These are phyloP conservation scores for Erysimum pusillum DNA, from an alignment of 441 rosid genomes.

Conservation along the genomic window DNA sequence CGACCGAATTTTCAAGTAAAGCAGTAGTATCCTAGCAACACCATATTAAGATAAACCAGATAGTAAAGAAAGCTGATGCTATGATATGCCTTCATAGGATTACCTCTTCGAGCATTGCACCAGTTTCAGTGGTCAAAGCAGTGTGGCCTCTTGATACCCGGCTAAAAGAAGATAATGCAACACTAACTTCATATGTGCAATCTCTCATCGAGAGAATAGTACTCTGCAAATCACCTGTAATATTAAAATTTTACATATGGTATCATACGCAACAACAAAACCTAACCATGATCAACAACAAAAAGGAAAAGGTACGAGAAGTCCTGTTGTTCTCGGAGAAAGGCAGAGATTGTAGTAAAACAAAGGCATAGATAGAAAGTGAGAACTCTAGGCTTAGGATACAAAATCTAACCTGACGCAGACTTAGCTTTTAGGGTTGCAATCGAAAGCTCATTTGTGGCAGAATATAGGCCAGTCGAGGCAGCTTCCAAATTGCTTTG, in stretches of 20 bases:
- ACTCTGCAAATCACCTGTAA: conserved; percentile 84
- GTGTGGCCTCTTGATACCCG: conserved; percentile 86
- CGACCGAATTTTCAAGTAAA: conserved; percentile 9
- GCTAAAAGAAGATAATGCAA: conserved; percentile 79
- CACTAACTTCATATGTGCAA: conserved; percentile 87
- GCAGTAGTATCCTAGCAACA: conserved; percentile 32
- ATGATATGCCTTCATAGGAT: conserved; percentile 25
- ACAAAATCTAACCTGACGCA: conserved; percentile 76
- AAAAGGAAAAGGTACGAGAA: conserved; percentile 30
- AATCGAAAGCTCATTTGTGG: conserved; percentile 76
- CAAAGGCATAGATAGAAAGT: conserved; percentile 24
- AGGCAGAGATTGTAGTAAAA: conserved; percentile 28
- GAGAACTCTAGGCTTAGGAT: conserved; percentile 34
- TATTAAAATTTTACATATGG: conserved; percentile 28
- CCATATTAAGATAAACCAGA: conserved; percentile 26
- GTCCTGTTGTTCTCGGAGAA: conserved; percentile 10
- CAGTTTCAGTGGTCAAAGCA: conserved; percentile 95
- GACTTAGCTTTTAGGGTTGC: conserved; percentile 90
- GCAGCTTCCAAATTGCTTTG: conserved; percentile 92
- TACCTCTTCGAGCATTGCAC: conserved; percentile 99
- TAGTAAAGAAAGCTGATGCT: conserved; percentile 26
- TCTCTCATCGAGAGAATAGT: conserved; percentile 91
- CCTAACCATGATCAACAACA: conserved; percentile 7
- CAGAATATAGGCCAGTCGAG: conserved; percentile 78
- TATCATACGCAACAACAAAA: conserved; percentile 22